Percentiles rank a stretch among this genome's conserved stretches.
Conservation (phyloP, 2,329 filamentous ascomycete species). For the Rutstroemia sp. region DNA sequence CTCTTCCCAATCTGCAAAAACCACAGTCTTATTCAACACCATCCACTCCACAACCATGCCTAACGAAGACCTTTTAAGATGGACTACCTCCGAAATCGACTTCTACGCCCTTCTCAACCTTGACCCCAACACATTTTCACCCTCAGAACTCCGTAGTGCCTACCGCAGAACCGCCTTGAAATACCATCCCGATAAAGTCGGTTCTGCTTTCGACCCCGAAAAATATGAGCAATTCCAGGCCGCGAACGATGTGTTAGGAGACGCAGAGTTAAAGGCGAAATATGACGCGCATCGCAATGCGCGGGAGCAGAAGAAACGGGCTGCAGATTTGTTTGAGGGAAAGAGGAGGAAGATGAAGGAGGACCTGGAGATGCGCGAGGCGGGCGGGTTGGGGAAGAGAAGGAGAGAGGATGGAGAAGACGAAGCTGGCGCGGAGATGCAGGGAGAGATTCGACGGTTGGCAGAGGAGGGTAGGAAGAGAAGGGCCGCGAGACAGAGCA, state of each 20-base stretch:
- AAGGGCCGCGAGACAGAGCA: conserved; percentile 40
- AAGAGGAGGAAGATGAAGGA: conserved; percentile 72
- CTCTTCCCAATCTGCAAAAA: no score
- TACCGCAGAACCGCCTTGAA: conserved; percentile 83
- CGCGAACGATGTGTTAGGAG: conserved; percentile 76
- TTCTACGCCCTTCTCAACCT: conserved; percentile 29
- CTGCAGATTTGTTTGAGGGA: conserved; percentile 67
- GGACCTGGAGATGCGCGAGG: conserved; percentile 74
- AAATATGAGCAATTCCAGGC: conserved; percentile 82
- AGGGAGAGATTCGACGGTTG: conserved; percentile 44
- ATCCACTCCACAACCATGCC: conserved; percentile 20
- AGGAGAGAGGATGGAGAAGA: conserved; percentile 39
- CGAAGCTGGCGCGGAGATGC: conserved; percentile 35
- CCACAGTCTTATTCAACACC: neutral
- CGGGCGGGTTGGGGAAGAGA: conserved; percentile 48
- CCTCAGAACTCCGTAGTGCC: conserved; percentile 38
- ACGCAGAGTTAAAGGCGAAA: conserved; percentile 59
- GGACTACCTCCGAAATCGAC: conserved; percentile 28
- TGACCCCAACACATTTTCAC: conserved; percentile 19
- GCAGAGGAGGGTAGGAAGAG: conserved; percentile 45
- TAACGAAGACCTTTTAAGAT: conserved; percentile 28
- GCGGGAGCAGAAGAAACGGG: conserved; percentile 58
- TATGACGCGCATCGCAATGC: conserved; percentile 76
- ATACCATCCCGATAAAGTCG: conserved; percentile 89
- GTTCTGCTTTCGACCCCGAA: conserved; percentile 63